Conservation (phyloP, 169 alveolate species). For the Plasmodium adleri region DNA sequence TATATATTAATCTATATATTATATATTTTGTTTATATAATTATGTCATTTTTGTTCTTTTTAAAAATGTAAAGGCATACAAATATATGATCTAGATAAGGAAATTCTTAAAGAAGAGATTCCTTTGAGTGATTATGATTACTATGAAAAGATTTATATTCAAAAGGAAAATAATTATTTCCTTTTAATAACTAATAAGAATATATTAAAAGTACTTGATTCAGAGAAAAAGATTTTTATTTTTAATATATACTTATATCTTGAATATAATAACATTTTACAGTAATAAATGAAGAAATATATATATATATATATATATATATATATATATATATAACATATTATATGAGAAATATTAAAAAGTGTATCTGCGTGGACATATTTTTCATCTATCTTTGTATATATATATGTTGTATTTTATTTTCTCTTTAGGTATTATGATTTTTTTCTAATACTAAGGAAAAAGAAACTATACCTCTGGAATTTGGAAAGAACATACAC, state of each 20-base stretch:
- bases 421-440: constrained; percentile 38
- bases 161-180: constrained; percentile 32
- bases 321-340: not conserved
- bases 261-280: constrained; percentile 31
- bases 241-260: constrained; percentile 26
- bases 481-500: constrained; percentile 57
- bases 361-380: too few species aligned
- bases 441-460: constrained; percentile 43
- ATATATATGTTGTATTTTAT: not conserved
- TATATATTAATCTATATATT: not conserved
- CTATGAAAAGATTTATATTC: constrained; percentile 51
- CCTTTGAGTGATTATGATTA: constrained; percentile 15
- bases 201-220: constrained; percentile 47
- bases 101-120: constrained; percentile 34
- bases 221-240: constrained; percentile 33
- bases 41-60: not conserved
- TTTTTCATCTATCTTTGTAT: too few species aligned
- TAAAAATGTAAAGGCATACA: constrained; percentile 20
- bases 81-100: constrained; percentile 23
- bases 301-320: constrained; percentile 1
- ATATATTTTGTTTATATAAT: not conserved
- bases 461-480: constrained; percentile 35
- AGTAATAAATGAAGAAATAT: constrained; percentile 7
- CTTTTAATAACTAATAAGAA: constrained; percentile 57
- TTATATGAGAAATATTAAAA: not conserved